Evolutionary conservation across 176 grass and related monocot genomes (phyloP), one percentile per base, ranked within the genome.

Genomic region (Rhynchospora tenuis): DNA sequence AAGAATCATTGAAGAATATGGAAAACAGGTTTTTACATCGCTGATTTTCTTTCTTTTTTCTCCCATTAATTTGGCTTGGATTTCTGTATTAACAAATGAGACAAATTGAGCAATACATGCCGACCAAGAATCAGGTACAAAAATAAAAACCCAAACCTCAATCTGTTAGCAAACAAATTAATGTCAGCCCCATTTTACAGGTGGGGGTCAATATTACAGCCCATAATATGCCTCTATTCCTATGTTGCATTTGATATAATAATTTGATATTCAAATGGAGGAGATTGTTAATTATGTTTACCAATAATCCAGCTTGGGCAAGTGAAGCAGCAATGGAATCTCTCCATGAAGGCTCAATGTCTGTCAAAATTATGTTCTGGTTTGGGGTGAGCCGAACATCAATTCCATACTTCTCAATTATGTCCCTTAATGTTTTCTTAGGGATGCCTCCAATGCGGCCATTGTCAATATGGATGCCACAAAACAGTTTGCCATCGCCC

Each of bases 401-500:
- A 75, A 99, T 79, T 76, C 76, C 88, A 83, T 95, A 93, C 80
- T 93, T 99, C 80, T 99, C 96, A 87, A 99, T 95, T 90, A 99
- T 90, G 38, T 92, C 89, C 80, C 93, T 89, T 70, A 99, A 85
- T 73, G 88, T 91, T 92, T 93, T 93, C 91, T 99, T 99, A 75
- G 83, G 82, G 27, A 73, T 88, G 27, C 93, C 96, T 47, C 84
- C 84, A n/a, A 99, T 88, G 51, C 96, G 96, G 19, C 96, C 96
- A 81, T 87, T 99, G 71, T 99, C 96, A 90, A 99, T 84, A 89
- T 99, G 92, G 46, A 99, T 85, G 64, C 96, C 96, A 59, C 92
- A 99, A 77, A 99, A 99, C 72, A 99, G 72, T 83, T 86, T 81
- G 7, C 96, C 93, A 92, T 99, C 91, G 79, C 96, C 96, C 96